Conservation (phyloP, 2,329 filamentous ascomycete species). For the Rhytidhysteron rufulum region DNA sequence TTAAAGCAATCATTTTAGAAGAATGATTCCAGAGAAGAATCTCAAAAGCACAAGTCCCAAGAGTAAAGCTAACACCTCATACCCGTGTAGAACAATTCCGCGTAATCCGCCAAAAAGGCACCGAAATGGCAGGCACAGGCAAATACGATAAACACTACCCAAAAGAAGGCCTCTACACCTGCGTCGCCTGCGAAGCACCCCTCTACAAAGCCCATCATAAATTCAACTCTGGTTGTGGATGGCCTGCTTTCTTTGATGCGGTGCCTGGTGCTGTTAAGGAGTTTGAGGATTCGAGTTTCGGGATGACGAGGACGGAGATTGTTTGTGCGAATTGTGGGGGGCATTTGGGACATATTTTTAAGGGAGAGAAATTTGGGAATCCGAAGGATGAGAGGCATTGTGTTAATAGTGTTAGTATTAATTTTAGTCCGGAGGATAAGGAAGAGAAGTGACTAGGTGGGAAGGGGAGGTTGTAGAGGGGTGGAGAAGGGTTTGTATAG, state of each 20-base stretch:
- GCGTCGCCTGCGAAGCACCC: constrained; percentile 79
- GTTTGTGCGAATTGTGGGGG: constrained; percentile 93
- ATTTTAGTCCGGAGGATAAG: constrained; percentile 69
- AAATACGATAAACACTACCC: constrained; percentile 86
- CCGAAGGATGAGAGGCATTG: constrained; percentile 96
- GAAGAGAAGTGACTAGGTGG: constrained; percentile 14
- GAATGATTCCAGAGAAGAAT: neutral
- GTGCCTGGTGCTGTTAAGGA: constrained; percentile 85
- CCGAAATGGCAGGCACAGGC: constrained; percentile 75
- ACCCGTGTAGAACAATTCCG: constrained; percentile 79
- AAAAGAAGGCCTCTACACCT: constrained; percentile 73
- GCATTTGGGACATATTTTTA: constrained; percentile 86
- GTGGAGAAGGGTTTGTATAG: neutral
- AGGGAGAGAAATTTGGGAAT: constrained; percentile 77
- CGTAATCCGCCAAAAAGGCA: constrained; percentile 86
- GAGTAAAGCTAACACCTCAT: constrained; percentile 8
- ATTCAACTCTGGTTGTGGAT: constrained; percentile 94
- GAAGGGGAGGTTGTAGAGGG: neutral
- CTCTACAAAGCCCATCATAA: constrained; percentile 93
- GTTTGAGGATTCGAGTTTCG: constrained; percentile 70
- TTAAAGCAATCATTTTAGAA: neutral
- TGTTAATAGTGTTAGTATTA: constrained; percentile 89
- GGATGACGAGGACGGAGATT: constrained; percentile 88
- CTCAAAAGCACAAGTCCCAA: neutral
- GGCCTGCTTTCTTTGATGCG: constrained; percentile 97